Evolutionary conservation across 2,329 filamentous ascomycete genomes (phyloP), one percentile per base, ranked within the genome.

Genomic region (Cryphonectria parasitica): DNA sequence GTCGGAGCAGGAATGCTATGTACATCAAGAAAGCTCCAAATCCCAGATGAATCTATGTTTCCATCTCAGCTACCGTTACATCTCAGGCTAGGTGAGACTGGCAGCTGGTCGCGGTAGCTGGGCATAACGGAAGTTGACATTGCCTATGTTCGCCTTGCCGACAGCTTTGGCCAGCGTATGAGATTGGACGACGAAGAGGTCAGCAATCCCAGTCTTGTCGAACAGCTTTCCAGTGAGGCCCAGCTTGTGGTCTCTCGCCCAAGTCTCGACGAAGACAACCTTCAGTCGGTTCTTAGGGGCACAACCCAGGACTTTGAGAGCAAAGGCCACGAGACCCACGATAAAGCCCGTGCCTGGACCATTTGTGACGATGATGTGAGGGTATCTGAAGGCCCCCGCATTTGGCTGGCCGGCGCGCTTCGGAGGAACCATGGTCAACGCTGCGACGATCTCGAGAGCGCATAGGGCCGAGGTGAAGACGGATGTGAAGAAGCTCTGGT

Each of bases 291-390:
- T 81, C 28, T 83, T 78, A 0, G 85, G 85, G 36, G 83, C 81
- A 7, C 84, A 13, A 67, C 75, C 81, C 45, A 84, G 74, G 15
- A 88, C 72, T 76, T 85, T 88, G 64, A 89, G 76, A 0, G 82
- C 1, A 54, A 86, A 83, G 0, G 84, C 86, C 0, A 83, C 82
- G 2, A 88, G 67, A 2, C 85, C 86, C 64, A 97, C 84, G 49
- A 97, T 90, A 72, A 97, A 93, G 0, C 91, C 93, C 0, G 94
- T 97, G 0, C 92, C 95, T 0, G 95, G 95, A 0, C 95, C 95
- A 77, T 98, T 98, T 66, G 92, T 94, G 68, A 97, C 83, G 68
- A 98, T 91, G 2, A 95, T 81, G 76, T 93, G 90, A 0, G 94
- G 95, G 71, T 88, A 90, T 22, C 74, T 78, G 67, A 77, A 76